Percentiles rank a stretch among this genome's conserved stretches.
Evolutionary conservation across 2,329 filamentous ascomycete genomes (phyloP).

Genomic region (Rhynchosporium agropyri): DNA sequence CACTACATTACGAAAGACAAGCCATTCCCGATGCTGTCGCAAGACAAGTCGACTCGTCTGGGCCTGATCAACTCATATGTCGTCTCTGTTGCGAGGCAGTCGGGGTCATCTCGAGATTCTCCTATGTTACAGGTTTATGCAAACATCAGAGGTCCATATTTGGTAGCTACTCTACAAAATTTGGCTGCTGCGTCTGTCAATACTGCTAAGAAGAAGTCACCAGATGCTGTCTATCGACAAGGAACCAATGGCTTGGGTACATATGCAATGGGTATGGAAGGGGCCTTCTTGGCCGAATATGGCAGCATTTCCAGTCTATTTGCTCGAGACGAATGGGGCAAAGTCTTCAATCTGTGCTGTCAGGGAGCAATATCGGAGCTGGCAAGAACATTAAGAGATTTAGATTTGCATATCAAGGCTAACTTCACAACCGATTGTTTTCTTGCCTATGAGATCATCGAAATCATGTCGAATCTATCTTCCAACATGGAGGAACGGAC

Average conservation of each 20-base stretch:
- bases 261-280: constrained; percentile 86
- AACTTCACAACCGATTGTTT: constrained; percentile 92
- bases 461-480: constrained; percentile 81
- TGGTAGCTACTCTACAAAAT: constrained; percentile 81
- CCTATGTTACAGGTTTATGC: constrained; percentile 82
- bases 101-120: constrained; percentile 57
- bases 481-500: constrained; percentile 79
- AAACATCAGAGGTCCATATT: constrained; percentile 82
- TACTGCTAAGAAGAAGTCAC: constrained; percentile 75
- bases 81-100: constrained; percentile 58
- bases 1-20: constrained; percentile 90
- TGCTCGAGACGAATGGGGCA: constrained; percentile 78
- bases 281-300: constrained; percentile 84
- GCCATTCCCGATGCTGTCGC: constrained; percentile 78
- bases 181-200: constrained; percentile 84
- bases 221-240: constrained; percentile 81
- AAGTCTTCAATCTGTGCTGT: constrained; percentile 78
- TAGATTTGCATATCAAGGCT: constrained; percentile 85
- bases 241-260: constrained; percentile 90
- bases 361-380: constrained; percentile 79
- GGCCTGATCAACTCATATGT: constrained; percentile 80
- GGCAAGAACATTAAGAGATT: constrained; percentile 79
- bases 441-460: constrained; percentile 91
- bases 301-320: constrained; percentile 90
- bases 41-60: constrained; percentile 75